Evolutionary conservation across 768 basidiomycete species (phyloP).

Genomic region (Coprinellus micaceus): DNA sequence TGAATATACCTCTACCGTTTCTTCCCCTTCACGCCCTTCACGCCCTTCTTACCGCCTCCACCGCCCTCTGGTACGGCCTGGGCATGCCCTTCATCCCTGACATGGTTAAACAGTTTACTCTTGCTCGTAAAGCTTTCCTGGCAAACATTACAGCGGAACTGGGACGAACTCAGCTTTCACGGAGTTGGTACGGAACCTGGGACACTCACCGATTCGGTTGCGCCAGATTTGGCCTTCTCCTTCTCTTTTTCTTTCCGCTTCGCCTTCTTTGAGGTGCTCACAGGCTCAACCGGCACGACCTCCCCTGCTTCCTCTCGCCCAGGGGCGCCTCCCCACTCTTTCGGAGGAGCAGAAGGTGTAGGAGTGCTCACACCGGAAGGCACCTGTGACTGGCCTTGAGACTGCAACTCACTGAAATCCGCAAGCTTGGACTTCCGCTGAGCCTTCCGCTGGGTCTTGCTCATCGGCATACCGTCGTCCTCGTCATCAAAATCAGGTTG

Average conservation of each 20-base stretch:
- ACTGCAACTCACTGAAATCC: background rate
- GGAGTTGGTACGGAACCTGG: background rate
- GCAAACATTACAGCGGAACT: slow-evolving; percentile 69
- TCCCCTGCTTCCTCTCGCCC: background rate
- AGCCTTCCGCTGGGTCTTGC: slow-evolving; percentile 11
- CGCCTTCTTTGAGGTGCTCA: background rate
- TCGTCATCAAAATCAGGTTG: background rate
- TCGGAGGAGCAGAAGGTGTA: slow-evolving; percentile 10
- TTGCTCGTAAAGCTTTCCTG: slow-evolving; percentile 56
- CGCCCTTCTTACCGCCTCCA: slow-evolving; percentile 9
- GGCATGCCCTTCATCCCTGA: slow-evolving; percentile 70
- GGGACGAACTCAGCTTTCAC: background rate
- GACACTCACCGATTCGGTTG: background rate
- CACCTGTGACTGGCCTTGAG: no score
- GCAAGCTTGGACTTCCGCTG: slow-evolving; percentile 9
- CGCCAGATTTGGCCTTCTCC: background rate
- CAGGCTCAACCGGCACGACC: background rate
- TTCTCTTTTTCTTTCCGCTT: slow-evolving; percentile 3
- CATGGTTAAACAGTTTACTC: slow-evolving; percentile 73
- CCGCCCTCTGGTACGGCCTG: slow-evolving; percentile 30
- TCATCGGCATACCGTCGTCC: slow-evolving; percentile 8
- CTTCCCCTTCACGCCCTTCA: slow-evolving; percentile 14
- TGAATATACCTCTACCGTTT: slow-evolving; percentile 3
- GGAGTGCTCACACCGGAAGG: no score
- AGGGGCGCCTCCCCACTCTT: background rate